A percentile compares a stretch with the other conserved stretches of the same genome.
phyloP scores from a whole-genome alignment of 1,139 yeast genomes.

The Pichia sp. region DNA sequence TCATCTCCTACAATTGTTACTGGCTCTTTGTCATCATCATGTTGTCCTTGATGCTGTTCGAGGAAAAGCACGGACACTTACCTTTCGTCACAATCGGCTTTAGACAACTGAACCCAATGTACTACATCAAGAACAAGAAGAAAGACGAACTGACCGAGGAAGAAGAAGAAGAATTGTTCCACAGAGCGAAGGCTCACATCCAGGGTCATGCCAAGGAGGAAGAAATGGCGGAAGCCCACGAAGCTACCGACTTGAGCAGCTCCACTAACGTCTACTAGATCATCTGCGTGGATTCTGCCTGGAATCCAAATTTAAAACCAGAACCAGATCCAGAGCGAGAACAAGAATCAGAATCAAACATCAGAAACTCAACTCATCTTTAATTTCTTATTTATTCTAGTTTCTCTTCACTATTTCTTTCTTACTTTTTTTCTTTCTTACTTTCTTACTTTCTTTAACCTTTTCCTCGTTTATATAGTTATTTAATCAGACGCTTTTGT shows the following conservation, averaged over 20 bases:
- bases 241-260: not conserved
- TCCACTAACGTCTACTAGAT: conserved; percentile 1
- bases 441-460: not conserved
- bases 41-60: conserved; percentile 59
- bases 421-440: not conserved
- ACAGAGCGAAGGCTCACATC: conserved; percentile 37
- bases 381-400: too few species aligned
- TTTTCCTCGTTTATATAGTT: not conserved
- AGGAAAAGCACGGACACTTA: conserved; percentile 64
- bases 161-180: conserved; percentile 54
- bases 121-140: conserved; percentile 64
- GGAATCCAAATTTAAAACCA: too few species aligned
- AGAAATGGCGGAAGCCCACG: conserved; percentile 1
- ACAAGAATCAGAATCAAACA: too few species aligned
- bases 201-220: conserved; percentile 25
- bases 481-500: not conserved
- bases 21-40: conserved; percentile 63
- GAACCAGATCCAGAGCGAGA: too few species aligned
- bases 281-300: not conserved
- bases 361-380: not conserved
- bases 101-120: conserved; percentile 64
- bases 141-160: conserved; percentile 51
- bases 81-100: conserved; percentile 52
- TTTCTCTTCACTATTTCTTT: too few species aligned
- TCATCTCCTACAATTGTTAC: conserved; percentile 75